Evolutionary conservation across 179 eudicot species (phyloP).

Genomic region (Heliamphora pulchella): DNA sequence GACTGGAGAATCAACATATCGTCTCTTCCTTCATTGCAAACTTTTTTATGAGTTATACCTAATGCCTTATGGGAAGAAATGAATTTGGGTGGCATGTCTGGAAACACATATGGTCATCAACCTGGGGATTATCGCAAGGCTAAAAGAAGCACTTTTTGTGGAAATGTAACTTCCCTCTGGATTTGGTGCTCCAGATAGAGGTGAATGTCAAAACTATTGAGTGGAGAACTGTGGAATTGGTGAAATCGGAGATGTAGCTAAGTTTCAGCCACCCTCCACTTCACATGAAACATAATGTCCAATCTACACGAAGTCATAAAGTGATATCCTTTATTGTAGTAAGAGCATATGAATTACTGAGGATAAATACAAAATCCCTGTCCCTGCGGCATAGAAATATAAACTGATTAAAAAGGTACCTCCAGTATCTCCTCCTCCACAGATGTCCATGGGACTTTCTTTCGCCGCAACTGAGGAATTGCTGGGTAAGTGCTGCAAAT

Average conservation of each 20-base stretch:
- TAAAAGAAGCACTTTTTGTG: neutral
- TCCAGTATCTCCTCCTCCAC: conserved; percentile 43
- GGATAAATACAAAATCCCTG: neutral
- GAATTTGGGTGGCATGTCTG: neutral
- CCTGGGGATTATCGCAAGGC: neutral
- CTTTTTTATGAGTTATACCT: too few relatives aligned
- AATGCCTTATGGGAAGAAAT: neutral
- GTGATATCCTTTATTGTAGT: neutral
- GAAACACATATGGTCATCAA: neutral
- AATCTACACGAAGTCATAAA: too few relatives aligned
- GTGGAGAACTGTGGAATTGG: neutral
- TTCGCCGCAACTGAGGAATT: conserved; percentile 32
- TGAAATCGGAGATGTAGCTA: neutral
- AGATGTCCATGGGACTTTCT: conserved; percentile 41
- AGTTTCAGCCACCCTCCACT: neutral
- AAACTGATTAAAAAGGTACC: conserved; percentile 22
- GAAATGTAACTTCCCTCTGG: neutral
- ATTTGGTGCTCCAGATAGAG: neutral
- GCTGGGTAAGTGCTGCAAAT: conserved; percentile 34
- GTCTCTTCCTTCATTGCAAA: too few relatives aligned
- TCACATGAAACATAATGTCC: neutral
- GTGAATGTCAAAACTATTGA: neutral
- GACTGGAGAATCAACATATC: too few relatives aligned
- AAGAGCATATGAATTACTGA: neutral
- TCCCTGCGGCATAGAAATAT: neutral